phyloP scores from a whole-genome alignment of 768 basidiomycete genomes.

The Macrolepiota albuminosa region DNA sequence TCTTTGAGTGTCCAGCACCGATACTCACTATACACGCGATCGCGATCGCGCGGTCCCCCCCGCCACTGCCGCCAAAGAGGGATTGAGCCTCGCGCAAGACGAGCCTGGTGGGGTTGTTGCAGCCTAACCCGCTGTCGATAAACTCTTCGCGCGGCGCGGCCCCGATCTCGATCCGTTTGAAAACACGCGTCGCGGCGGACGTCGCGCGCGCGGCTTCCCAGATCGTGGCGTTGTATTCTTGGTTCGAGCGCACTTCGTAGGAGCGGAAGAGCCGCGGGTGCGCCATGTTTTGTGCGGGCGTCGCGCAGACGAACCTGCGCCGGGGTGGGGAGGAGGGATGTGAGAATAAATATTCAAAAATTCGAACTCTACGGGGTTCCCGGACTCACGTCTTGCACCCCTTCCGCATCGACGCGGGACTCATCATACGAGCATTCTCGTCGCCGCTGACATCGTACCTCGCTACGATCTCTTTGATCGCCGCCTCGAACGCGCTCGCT shows the following conservation, averaged over 20 bases:
- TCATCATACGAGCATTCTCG: slow-evolving; percentile 2
- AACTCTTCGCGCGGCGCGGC: slow-evolving; percentile 1
- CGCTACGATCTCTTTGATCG: slow-evolving; percentile 1
- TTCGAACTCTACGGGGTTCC: too few species aligned
- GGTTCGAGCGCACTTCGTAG: background rate
- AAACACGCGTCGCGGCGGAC: slow-evolving; percentile 21
- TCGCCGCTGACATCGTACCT: background rate
- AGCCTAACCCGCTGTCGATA: slow-evolving; percentile 11
- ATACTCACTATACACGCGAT: slow-evolving; percentile 9
- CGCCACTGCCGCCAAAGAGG: background rate
- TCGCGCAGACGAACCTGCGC: background rate
- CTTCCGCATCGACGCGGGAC: background rate
- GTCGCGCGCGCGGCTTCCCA: slow-evolving; percentile 28
- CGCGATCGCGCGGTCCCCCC: background rate
- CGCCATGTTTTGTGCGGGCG: background rate
- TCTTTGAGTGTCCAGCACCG: slow-evolving; percentile 4
- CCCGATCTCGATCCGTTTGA: slow-evolving; percentile 17
- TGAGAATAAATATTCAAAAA: too few species aligned
- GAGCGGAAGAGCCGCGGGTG: slow-evolving; percentile 13
- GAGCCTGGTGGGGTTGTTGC: slow-evolving; percentile 11
- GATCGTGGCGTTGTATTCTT: slow-evolving; percentile 14
- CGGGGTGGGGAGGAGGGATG: too few species aligned
- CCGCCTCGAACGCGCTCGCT: background rate
- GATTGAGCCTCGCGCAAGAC: slow-evolving; percentile 1
- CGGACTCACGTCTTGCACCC: slow-evolving; percentile 2